phyloP scores from a whole-genome alignment of 2,329 filamentous ascomycete genomes.

The Ophiostoma sp. region DNA sequence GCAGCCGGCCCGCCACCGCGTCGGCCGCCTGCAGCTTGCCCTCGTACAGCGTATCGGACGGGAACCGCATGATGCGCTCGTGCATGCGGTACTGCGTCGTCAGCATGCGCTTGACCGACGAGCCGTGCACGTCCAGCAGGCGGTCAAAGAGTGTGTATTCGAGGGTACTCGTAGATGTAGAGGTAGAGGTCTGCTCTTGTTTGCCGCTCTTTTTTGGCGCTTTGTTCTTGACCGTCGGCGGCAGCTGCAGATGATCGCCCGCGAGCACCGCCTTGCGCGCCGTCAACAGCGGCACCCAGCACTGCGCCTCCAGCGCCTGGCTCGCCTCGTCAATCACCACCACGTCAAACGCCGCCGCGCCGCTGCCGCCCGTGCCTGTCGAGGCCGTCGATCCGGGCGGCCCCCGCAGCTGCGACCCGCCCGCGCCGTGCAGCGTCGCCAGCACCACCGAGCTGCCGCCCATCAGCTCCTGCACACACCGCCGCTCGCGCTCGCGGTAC shows the following conservation, averaged over 20 bases:
- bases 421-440: slow-evolving; percentile 86
- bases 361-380: slow-evolving; percentile 1
- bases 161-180: slow-evolving; percentile 38
- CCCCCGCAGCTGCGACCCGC: slow-evolving; percentile 68
- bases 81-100: slow-evolving; percentile 99
- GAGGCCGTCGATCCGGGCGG: not conserved
- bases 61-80: slow-evolving; percentile 89
- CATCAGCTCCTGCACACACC: slow-evolving; percentile 72
- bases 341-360: slow-evolving; percentile 75
- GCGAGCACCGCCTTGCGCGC: slow-evolving; percentile 84
- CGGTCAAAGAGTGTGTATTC: slow-evolving; percentile 93
- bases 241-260: slow-evolving; percentile 89
- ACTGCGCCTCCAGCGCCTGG: slow-evolving; percentile 92
- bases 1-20: slow-evolving; percentile 65
- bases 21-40: slow-evolving; percentile 75
- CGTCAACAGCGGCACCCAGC: slow-evolving; percentile 83
- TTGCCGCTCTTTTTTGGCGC: not conserved
- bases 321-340: slow-evolving; percentile 95
- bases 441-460: slow-evolving; percentile 78
- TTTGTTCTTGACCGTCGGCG: slow-evolving; percentile 74
- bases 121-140: slow-evolving; percentile 73
- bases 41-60: slow-evolving; percentile 83
- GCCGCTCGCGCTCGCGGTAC: slow-evolving; percentile 76
- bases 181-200: not conserved
- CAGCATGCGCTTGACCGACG: slow-evolving; percentile 84